These are phyloP conservation scores for Penicillium verhagenii DNA, from an alignment of 495 filamentous ascomycete species.

Conservation along the genomic window DNA sequence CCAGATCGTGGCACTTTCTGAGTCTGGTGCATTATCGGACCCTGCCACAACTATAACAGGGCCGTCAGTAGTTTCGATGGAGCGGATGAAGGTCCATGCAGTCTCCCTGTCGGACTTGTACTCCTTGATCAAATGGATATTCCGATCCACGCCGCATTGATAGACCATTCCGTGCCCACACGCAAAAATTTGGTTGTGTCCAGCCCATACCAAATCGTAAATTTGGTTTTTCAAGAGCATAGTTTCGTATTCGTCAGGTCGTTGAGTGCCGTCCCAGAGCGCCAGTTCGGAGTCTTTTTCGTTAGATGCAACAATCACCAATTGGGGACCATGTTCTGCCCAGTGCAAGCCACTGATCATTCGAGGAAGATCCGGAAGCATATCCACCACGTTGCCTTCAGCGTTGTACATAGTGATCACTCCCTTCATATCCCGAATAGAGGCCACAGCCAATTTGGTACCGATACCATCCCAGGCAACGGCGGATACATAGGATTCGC, in stretches of 20 bases:
- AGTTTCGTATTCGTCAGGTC: constrained; percentile 42
- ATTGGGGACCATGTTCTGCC: constrained; percentile 36
- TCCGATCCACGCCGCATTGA: constrained; percentile 43
- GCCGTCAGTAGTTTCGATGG: constrained; percentile 21
- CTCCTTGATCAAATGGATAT: constrained; percentile 37
- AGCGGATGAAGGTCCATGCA: constrained; percentile 42
- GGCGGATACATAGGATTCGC: constrained; percentile 43
- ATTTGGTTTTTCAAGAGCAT: constrained; percentile 39
- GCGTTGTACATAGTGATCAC: constrained; percentile 67
- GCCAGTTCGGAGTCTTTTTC: constrained; percentile 41
- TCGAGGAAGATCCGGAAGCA: constrained; percentile 47
- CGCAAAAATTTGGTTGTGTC: constrained; percentile 35
- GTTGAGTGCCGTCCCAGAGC: constrained; percentile 45
- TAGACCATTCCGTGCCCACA: constrained; percentile 42
- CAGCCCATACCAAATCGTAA: constrained; percentile 41
- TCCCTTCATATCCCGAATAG: constrained; percentile 59
- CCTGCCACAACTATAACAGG: constrained; percentile 40
- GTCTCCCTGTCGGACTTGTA: constrained; percentile 31
- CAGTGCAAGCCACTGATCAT: constrained; percentile 46
- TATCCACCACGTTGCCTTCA: constrained; percentile 54
- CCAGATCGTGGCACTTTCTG: constrained; percentile 36
- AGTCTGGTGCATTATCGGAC: constrained; percentile 33
- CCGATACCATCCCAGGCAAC: constrained; percentile 74
- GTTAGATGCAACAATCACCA: constrained; percentile 46
- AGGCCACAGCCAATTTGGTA: constrained; percentile 65